phyloP scores from a whole-genome alignment of 257 asterid species.

The Solanum tacnaense region DNA sequence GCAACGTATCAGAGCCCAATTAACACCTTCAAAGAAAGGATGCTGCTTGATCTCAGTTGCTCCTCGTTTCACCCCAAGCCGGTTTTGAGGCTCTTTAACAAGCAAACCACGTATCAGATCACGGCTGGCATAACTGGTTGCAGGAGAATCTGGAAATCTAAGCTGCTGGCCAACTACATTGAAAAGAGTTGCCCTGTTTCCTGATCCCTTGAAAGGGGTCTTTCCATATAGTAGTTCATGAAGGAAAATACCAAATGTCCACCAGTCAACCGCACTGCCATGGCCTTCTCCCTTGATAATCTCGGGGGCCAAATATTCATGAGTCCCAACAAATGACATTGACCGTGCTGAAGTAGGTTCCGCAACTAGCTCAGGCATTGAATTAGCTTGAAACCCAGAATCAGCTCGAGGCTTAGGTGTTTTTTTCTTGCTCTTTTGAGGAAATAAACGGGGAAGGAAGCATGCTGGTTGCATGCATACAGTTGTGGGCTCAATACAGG shows the following conservation, averaged over 20 bases:
- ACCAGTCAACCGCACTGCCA: constrained; percentile 88
- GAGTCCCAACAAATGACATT: constrained; percentile 83
- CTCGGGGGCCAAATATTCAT: constrained; percentile 71
- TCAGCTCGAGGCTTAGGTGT: constrained; percentile 39
- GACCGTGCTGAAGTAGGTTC: constrained; percentile 80
- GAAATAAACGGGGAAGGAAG: constrained; percentile 57
- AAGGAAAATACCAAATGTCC: constrained; percentile 82
- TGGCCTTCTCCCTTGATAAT: constrained; percentile 85
- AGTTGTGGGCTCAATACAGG: constrained; percentile 64
- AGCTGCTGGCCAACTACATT: constrained; percentile 70
- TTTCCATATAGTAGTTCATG: constrained; percentile 64
- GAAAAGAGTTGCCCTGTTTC: constrained; percentile 67
- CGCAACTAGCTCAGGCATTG: constrained; percentile 62
- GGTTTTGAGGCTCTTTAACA: constrained; percentile 62
- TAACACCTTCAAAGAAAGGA: constrained; percentile 70
- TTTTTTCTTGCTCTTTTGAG: constrained; percentile 51
- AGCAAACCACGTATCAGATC: constrained; percentile 66
- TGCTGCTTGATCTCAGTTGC: constrained; percentile 83
- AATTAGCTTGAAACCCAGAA: constrained; percentile 17
- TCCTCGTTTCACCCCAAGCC: constrained; percentile 69
- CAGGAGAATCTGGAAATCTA: constrained; percentile 57
- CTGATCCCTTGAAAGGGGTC: constrained; percentile 71
- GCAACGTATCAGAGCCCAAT: constrained; percentile 80
- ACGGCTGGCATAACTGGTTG: constrained; percentile 58
- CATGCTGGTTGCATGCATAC: constrained; percentile 67